Evolutionary conservation across 2,329 filamentous ascomycete genomes (phyloP).

Genomic region (Pseudogymnoascus pannorum): DNA sequence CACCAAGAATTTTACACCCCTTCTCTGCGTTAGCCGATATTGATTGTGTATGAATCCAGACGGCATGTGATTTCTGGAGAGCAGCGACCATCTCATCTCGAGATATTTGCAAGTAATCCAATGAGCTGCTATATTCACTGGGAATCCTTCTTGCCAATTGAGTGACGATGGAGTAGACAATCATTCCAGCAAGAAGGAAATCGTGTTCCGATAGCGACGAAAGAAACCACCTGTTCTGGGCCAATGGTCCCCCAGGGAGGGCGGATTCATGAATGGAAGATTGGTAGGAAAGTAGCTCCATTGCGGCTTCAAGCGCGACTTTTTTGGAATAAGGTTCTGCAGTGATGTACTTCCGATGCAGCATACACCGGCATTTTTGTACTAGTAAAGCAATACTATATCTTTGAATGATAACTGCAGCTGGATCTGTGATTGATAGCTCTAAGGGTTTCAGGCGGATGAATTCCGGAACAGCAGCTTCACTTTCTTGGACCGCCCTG

Average conservation of each 20-base stretch:
- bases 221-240: conserved; percentile 48
- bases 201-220: conserved; percentile 52
- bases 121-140: not conserved
- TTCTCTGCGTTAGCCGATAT: conserved; percentile 14
- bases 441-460: conserved; percentile 43
- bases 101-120: not conserved
- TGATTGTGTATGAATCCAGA: conserved; percentile 15
- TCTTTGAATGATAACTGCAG: conserved; percentile 42
- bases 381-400: conserved; percentile 46
- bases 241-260: conserved; percentile 46
- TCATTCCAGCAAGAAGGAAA: conserved; percentile 54
- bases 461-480: conserved; percentile 39
- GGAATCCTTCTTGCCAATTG: conserved; percentile 11
- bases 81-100: conserved; percentile 12
- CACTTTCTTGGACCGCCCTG: conserved; percentile 37
- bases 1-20: conserved; percentile 15
- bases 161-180: conserved; percentile 42
- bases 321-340: conserved; percentile 44
- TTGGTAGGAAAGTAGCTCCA: conserved; percentile 43
- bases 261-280: conserved; percentile 40
- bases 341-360: conserved; percentile 47
- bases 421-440: conserved; percentile 42
- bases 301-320: conserved; percentile 43
- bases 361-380: conserved; percentile 48
- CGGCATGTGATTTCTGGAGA: conserved; percentile 18